Base-by-base conservation (phyloP, 2,329 filamentous ascomycete species). In the Celoporthe dispersa region DNA sequence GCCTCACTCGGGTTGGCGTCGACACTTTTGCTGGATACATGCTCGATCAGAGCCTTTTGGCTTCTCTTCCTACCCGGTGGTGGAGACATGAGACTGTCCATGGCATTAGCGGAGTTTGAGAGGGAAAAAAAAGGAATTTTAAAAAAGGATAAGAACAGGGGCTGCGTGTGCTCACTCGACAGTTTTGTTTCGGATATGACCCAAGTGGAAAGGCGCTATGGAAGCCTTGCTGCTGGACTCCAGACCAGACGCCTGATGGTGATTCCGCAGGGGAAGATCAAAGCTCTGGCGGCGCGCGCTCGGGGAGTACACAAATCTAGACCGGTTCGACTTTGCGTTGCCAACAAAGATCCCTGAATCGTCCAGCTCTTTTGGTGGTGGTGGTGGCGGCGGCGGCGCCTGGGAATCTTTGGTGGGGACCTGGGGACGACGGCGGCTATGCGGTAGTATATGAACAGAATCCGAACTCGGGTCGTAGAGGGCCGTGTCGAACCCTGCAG, bases 1-100 rank as follows among this genome's bases (percentile, higher is more conserved):
- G 70, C 70, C 3, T 55, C 68, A 19, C 70, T 72, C 1, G 70
- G 70, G 59, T 72, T 33, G 37, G 70, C 70, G 51, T 72, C 68
- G 37, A 67, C 39, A 14, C 62, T 70, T 39, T 39, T 53, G 19
- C 61, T 60, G 19, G 44, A 33, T 53, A 59, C 53, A 35, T 70
- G 41, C 41, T 72, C 68, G 51, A 63, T 35, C n/a, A 61, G 35
- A 31, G 62, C 59, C 66, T 66, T 53, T 12, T 33, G 22, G 31
- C 39, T 70, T 57, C 64, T 68, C 67, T 65, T 70, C 35, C 68
- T 70, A 22, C 70, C 68, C 0, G 68, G 68, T 53, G 70, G 70
- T 60, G 70, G 70, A 44, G 62, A 62, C 70, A 68, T 72, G 48
- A 72, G 68, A 51, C 70, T 72, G 22, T 19, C 25, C 16, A 39